Percentiles rank a stretch among this genome's conserved stretches.
Evolutionary conservation across 106 monocot species (phyloP).

Genomic region (Dioscorea alata): DNA sequence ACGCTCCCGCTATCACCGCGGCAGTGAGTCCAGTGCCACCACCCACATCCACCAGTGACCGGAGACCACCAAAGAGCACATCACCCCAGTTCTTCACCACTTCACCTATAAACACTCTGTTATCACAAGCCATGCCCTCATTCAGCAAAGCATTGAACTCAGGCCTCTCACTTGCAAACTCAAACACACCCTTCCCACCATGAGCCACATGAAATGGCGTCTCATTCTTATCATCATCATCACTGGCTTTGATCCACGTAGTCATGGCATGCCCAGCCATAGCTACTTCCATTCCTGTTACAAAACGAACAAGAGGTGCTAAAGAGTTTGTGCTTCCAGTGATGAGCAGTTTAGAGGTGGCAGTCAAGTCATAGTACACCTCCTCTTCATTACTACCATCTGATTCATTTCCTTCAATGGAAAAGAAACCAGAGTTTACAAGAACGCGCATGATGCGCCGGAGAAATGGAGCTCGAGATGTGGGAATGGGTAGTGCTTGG

Average conservation of each 20-base stretch:
- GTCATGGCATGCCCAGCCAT: neutral
- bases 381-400: neutral
- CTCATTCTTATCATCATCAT: too few species aligned
- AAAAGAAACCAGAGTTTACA: conserved; percentile 5
- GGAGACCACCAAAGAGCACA: neutral
- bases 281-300: neutral
- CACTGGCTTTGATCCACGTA: neutral
- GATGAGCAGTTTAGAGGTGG: neutral
- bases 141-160: neutral
- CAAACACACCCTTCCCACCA: neutral
- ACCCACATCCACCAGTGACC: conserved; percentile 13
- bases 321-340: neutral
- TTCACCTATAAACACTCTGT: neutral
- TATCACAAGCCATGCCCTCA: neutral
- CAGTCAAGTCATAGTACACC: neutral
- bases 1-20: conserved; percentile 2
- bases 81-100: neutral
- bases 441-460: conserved; percentile 21
- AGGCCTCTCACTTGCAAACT: neutral
- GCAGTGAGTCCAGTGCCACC: conserved; percentile 2
- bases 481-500: conserved; percentile 2
- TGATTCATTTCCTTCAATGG: neutral
- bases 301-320: neutral
- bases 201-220: neutral
- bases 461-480: neutral